phyloP scores from a whole-genome alignment of 23 red algal species.

The Agarophyton chilense region DNA sequence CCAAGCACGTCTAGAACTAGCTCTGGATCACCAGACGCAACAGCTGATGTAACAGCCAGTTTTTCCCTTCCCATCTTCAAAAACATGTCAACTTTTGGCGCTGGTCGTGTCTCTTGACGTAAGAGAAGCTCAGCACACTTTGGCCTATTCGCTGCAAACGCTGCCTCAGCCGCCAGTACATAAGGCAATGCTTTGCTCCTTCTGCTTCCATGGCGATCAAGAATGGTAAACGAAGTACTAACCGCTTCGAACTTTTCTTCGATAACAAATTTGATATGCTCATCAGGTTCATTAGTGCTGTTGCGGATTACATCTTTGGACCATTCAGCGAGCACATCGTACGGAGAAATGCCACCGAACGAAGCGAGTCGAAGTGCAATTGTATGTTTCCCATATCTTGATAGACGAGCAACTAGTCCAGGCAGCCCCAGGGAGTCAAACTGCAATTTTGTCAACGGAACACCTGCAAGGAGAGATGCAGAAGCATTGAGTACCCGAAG shows the following conservation, averaged over 20 bases:
- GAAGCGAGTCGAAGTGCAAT: slow-evolving; percentile 60
- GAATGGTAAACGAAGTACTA: not conserved
- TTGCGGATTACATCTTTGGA: slow-evolving; percentile 22
- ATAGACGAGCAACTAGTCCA: slow-evolving; percentile 51
- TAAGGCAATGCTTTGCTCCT: slow-evolving; percentile 56
- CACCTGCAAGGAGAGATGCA: not conserved
- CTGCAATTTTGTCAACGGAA: slow-evolving; percentile 52
- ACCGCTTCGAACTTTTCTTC: slow-evolving; percentile 56
- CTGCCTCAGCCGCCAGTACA: slow-evolving; percentile 52
- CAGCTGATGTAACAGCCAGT: slow-evolving; percentile 37
- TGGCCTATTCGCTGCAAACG: slow-evolving; percentile 14
- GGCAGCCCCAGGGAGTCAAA: slow-evolving; percentile 46
- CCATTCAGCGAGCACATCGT: slow-evolving; percentile 53
- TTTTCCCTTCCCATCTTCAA: slow-evolving; percentile 61
- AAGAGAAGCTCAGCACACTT: slow-evolving; percentile 58
- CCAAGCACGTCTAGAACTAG: slow-evolving; percentile 60
- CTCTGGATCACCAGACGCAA: slow-evolving; percentile 65
- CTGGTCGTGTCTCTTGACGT: slow-evolving; percentile 44
- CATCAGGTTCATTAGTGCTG: slow-evolving; percentile 55
- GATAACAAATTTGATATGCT: slow-evolving; percentile 20
- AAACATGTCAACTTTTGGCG: slow-evolving; percentile 62
- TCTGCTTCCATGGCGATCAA: slow-evolving; percentile 22
- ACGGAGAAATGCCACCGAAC: slow-evolving; percentile 48
- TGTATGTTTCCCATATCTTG: slow-evolving; percentile 56
- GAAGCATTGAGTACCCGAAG: slow-evolving; percentile 52